Conservation (phyloP, 2,329 filamentous ascomycete species). For the Aureobasidium sp. region DNA sequence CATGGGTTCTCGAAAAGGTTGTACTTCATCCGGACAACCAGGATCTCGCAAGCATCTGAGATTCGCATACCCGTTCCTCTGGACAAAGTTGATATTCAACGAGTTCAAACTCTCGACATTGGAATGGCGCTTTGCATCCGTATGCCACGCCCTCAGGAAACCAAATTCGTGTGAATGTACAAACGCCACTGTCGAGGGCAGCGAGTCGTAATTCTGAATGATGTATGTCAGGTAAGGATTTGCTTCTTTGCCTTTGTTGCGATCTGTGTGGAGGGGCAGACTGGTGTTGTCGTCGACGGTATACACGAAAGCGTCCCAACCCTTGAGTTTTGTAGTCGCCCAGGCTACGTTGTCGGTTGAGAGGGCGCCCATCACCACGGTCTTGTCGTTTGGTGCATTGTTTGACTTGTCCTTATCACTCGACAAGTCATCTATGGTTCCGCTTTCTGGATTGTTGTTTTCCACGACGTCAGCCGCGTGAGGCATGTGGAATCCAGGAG, state of each 20-base stretch:
- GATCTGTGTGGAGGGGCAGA: slow-evolving; percentile 16
- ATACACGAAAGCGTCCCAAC: slow-evolving; percentile 40
- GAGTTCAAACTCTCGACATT: slow-evolving; percentile 20
- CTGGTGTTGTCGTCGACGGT: slow-evolving; percentile 24
- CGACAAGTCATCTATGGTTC: background rate
- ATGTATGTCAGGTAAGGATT: slow-evolving; percentile 41
- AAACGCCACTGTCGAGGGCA: slow-evolving; percentile 22
- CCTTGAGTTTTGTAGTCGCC: slow-evolving; percentile 35
- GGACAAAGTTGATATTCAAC: slow-evolving; percentile 18
- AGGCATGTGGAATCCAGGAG: background rate
- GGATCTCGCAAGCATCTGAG: slow-evolving; percentile 20
- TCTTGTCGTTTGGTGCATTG: background rate
- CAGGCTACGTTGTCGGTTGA: slow-evolving; percentile 36
- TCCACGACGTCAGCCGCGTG: background rate
- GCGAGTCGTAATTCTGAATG: slow-evolving; percentile 35
- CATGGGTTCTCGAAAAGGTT: slow-evolving; percentile 17
- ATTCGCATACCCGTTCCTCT: slow-evolving; percentile 21
- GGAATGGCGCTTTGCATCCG: slow-evolving; percentile 20
- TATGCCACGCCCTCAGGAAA: slow-evolving; percentile 23
- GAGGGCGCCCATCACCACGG: slow-evolving; percentile 34
- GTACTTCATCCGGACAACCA: slow-evolving; percentile 21
- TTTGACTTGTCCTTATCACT: background rate
- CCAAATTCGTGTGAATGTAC: slow-evolving; percentile 22
- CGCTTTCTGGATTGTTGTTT: background rate
- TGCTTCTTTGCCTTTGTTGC: slow-evolving; percentile 38